A percentile compares a stretch with the other conserved stretches of the same genome.
Conservation (phyloP, 257 asterid genomes). For the Mitragyna speciosa region DNA sequence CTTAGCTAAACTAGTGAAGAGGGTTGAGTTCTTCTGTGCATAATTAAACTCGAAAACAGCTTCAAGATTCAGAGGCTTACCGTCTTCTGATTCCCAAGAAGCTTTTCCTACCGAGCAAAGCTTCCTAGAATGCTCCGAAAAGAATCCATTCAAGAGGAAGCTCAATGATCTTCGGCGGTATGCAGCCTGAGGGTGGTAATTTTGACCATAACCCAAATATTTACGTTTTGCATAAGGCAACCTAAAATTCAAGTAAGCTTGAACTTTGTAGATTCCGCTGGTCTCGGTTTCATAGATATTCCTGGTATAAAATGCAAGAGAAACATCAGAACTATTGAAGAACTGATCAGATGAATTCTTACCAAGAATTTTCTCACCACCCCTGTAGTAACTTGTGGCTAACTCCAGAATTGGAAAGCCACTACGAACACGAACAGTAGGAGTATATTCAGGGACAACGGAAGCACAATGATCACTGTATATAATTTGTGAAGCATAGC, state of each 20-base stretch:
- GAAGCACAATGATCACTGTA: conserved; percentile 53
- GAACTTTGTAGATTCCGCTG: conserved; percentile 37
- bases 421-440: background rate
- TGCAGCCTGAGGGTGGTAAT: conserved; percentile 7
- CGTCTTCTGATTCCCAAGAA: conserved; percentile 20
- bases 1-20: conserved; percentile 37
- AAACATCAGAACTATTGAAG: conserved; percentile 6
- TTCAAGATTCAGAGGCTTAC: conserved; percentile 31
- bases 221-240: background rate
- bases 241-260: conserved; percentile 36
- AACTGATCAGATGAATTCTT: background rate
- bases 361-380: conserved; percentile 28
- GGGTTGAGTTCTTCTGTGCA: conserved; percentile 24
- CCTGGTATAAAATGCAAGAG: conserved; percentile 25
- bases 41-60: conserved; percentile 50
- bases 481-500: conserved; percentile 11
- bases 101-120: conserved; percentile 63
- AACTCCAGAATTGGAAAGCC: background rate
- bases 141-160: conserved; percentile 48
- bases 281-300: conserved; percentile 31
- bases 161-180: conserved; percentile 10
- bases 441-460: conserved; percentile 34
- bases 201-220: conserved; percentile 24
- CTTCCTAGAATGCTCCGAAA: conserved; percentile 52
- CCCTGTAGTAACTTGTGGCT: conserved; percentile 17